Evolutionary conservation across 1,284 basidiomycete genomes (phyloP).

Genomic region (Stygiomarasmius scandens): DNA sequence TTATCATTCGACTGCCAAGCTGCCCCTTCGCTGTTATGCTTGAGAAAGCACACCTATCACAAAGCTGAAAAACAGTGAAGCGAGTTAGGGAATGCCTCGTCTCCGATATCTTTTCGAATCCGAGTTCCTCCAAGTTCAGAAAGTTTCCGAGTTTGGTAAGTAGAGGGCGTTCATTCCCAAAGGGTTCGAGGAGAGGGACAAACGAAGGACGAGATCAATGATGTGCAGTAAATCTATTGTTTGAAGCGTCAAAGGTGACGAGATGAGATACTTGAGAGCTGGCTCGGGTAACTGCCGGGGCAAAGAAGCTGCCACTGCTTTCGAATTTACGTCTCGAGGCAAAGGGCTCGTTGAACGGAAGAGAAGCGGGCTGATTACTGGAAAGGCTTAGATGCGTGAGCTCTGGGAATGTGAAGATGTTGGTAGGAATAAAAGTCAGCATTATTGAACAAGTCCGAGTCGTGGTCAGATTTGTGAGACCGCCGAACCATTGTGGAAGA

Average conservation of each 20-base stretch:
- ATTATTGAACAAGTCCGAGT: conserved; percentile 75
- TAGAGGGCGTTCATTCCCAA: no score
- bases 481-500: conserved; percentile 53
- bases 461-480: conserved; percentile 61
- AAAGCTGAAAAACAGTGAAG: no score
- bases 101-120: no score
- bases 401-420: conserved; percentile 68
- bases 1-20: no score
- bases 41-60: no score
- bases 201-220: conserved; percentile 53
- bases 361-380: conserved; percentile 60
- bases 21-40: no score
- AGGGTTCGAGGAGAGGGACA: no score
- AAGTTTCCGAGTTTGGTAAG: no score
- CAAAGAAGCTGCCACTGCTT: conserved; percentile 56
- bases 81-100: no score
- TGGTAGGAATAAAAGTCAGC: conserved; percentile 59
- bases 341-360: conserved; percentile 69
- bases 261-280: conserved; percentile 65
- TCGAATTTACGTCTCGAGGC: conserved; percentile 28
- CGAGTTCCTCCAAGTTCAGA: no score
- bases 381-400: conserved; percentile 69
- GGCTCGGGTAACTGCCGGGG: conserved; percentile 60
- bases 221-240: conserved; percentile 61
- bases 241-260: conserved; percentile 56